Evolutionary conservation across 345 rosid genomes (phyloP).

Genomic region (Durio zibethinus): DNA sequence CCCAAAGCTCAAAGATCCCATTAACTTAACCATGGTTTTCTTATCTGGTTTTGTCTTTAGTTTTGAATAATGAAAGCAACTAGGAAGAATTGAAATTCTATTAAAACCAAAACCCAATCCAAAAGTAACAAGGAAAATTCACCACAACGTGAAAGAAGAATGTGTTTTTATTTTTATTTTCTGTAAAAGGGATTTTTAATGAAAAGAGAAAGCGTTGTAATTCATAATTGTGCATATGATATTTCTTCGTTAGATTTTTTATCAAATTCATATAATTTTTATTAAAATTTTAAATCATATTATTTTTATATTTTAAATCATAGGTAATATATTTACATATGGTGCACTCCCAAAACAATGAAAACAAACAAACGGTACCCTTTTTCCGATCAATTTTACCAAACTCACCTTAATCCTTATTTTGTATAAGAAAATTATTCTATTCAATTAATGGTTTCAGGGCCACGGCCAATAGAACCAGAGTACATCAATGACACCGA

Average conservation of each 20-base stretch:
- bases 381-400: constrained; percentile 26
- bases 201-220: too few relatives aligned
- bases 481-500: background rate
- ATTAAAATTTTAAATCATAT: too few relatives aligned
- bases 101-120: background rate
- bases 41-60: background rate
- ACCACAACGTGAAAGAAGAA: background rate
- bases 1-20: background rate
- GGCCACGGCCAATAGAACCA: background rate
- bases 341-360: constrained; percentile 1
- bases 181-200: too few relatives aligned
- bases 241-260: too few relatives aligned
- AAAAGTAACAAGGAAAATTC: background rate
- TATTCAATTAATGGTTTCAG: background rate
- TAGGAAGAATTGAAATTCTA: background rate
- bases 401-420: constrained; percentile 4
- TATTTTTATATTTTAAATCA: too few relatives aligned
- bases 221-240: too few relatives aligned
- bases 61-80: background rate
- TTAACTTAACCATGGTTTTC: background rate
- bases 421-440: background rate
- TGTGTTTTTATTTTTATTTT: background rate
- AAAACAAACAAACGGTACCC: background rate
- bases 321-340: too few relatives aligned
- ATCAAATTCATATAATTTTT: too few relatives aligned